Percentiles rank a stretch among this genome's conserved stretches.
These are phyloP conservation scores for Heliamphora exappendiculata DNA, from an alignment of 148 eudicot species.

Conservation along the genomic window DNA sequence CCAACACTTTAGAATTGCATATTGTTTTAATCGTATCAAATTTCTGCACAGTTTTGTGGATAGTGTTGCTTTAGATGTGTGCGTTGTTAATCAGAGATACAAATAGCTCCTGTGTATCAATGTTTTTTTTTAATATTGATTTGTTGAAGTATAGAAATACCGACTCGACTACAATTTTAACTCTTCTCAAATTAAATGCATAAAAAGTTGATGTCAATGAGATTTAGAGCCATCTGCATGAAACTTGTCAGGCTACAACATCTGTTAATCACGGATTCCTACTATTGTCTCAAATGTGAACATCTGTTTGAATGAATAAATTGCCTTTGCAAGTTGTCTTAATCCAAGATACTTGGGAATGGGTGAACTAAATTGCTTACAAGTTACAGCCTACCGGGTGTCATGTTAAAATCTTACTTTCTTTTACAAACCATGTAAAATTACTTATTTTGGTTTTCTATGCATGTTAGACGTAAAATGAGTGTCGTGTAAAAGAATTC, in stretches of 20 bases:
- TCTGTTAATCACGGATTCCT: too few species aligned
- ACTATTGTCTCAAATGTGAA: background rate
- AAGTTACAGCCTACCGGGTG: too few species aligned
- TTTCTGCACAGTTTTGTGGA: background rate
- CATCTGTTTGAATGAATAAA: background rate
- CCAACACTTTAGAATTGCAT: too few species aligned
- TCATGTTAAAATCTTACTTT: too few species aligned
- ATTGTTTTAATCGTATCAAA: too few species aligned
- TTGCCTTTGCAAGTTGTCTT: too few species aligned
- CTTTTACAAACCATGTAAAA: background rate
- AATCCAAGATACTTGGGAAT: too few species aligned
- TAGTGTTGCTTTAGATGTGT: background rate
- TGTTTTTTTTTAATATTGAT: background rate
- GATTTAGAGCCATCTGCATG: background rate
- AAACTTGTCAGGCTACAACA: too few species aligned
- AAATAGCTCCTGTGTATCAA: background rate
- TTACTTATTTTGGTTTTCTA: too few species aligned
- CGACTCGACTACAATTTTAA: too few species aligned
- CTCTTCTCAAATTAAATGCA: too few species aligned
- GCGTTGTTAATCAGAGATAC: background rate
- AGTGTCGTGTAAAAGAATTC: background rate
- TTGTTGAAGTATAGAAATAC: background rate
- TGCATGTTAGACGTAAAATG: background rate
- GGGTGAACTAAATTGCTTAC: too few species aligned
- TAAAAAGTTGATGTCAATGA: background rate